phyloP scores from a whole-genome alignment of 2,329 filamentous ascomycete species.

The Claviceps africana region DNA sequence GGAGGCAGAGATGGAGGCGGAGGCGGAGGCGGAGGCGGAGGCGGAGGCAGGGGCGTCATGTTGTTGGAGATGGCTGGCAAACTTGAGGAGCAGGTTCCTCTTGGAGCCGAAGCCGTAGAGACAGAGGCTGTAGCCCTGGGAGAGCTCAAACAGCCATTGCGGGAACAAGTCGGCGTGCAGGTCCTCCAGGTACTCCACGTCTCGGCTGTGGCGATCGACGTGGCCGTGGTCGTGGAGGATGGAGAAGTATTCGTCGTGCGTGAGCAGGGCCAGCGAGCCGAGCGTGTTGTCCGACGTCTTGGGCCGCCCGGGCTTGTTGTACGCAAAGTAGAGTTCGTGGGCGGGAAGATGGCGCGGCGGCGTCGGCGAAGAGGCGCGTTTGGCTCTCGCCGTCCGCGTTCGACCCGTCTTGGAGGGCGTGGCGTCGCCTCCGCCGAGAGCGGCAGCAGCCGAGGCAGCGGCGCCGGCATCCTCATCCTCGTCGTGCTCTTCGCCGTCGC shows the following conservation, averaged over 20 bases:
- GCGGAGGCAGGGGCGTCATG: too few relatives aligned
- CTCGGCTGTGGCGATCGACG: slow-evolving; percentile 53
- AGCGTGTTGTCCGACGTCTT: slow-evolving; percentile 84
- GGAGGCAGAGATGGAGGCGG: too few relatives aligned
- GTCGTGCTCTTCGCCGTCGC: slow-evolving; percentile 51
- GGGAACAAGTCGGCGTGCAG: slow-evolving; percentile 71
- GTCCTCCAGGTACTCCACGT: slow-evolving; percentile 57
- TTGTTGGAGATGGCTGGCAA: slow-evolving; percentile 51
- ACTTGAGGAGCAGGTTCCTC: slow-evolving; percentile 55
- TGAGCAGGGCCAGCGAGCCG: slow-evolving; percentile 58
- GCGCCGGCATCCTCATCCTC: too few relatives aligned
- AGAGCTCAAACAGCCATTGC: slow-evolving; percentile 86
- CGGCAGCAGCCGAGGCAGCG: slow-evolving; percentile 3
- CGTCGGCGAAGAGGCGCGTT: slow-evolving; percentile 48
- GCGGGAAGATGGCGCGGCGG: slow-evolving; percentile 71
- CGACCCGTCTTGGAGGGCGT: slow-evolving; percentile 27
- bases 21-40: too few relatives aligned
- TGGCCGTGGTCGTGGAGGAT: slow-evolving; percentile 44
- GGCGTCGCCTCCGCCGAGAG: slow-evolving; percentile 15
- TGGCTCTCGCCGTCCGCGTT: slow-evolving; percentile 9
- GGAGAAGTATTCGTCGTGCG: slow-evolving; percentile 83
- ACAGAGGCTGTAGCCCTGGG: slow-evolving; percentile 76
- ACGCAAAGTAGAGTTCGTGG: slow-evolving; percentile 86
- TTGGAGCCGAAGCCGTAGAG: slow-evolving; percentile 92
- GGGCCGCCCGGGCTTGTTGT: slow-evolving; percentile 67